Percentiles rank a stretch among this genome's conserved stretches.
phyloP scores from a whole-genome alignment of 2,329 filamentous ascomycete genomes.

The Ophiocordyceps camponoti-leonardi region DNA sequence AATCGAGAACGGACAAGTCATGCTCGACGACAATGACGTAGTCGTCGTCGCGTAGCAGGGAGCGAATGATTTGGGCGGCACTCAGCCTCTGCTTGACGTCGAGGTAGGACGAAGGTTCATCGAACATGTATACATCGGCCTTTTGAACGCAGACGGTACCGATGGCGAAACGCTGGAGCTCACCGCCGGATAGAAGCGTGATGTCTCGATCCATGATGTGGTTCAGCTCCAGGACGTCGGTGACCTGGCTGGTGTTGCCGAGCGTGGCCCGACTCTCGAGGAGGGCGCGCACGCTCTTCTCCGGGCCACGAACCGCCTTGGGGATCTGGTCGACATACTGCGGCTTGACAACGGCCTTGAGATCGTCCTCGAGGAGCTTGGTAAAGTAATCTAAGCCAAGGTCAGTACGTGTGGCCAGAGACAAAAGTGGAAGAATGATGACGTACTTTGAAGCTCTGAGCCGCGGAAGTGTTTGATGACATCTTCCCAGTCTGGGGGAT shows the following conservation, averaged over 20 bases:
- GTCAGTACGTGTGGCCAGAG: neutral
- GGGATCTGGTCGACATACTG: conserved; percentile 99
- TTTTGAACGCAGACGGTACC: conserved; percentile 90
- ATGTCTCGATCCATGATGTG: conserved; percentile 90
- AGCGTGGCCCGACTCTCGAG: conserved; percentile 63
- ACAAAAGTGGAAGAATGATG: too few species aligned
- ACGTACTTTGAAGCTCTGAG: conserved; percentile 85
- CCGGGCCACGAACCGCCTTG: conserved; percentile 66
- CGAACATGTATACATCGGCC: conserved; percentile 98
- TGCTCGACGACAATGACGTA: conserved; percentile 99
- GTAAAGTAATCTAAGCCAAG: conserved; percentile 68
- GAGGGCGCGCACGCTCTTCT: conserved; percentile 64
- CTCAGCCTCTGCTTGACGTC: conserved; percentile 98
- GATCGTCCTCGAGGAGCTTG: conserved; percentile 88
- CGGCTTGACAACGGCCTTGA: conserved; percentile 96
- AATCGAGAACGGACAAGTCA: conserved; percentile 95
- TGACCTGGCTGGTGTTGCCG: conserved; percentile 65
- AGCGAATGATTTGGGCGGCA: conserved; percentile 82
- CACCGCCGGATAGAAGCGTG: conserved; percentile 80
- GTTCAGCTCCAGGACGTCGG: conserved; percentile 68
- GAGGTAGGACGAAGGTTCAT: conserved; percentile 95
- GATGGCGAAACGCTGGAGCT: conserved; percentile 95
- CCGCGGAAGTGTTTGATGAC: conserved; percentile 97
- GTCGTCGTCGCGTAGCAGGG: conserved; percentile 71
- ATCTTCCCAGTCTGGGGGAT: conserved; percentile 98